phyloP scores from a whole-genome alignment of 805 yeast species.

The Candida fluviatilis region DNA sequence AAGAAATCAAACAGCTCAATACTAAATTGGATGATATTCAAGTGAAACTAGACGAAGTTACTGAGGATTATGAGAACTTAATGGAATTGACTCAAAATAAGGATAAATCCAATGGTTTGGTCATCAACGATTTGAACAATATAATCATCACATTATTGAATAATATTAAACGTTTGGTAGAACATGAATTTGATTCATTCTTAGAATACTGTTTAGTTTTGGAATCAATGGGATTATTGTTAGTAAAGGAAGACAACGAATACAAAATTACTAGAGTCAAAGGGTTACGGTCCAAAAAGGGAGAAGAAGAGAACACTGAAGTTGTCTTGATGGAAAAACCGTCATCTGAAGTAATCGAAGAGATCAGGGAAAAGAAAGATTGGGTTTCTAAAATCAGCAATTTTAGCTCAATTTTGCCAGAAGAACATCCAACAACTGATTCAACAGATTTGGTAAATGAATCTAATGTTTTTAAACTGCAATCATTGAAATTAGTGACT shows the following conservation, averaged over 20 bases:
- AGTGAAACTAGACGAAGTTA: constrained; percentile 43
- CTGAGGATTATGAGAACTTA: constrained; percentile 38
- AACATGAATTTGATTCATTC: constrained; percentile 26
- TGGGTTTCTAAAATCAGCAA: constrained; percentile 42
- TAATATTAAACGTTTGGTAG: constrained; percentile 13
- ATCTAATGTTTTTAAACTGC: constrained; percentile 8
- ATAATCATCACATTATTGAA: constrained; percentile 14
- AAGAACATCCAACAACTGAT: constrained; percentile 6
- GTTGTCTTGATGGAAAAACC: constrained; percentile 25
- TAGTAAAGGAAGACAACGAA: constrained; percentile 39
- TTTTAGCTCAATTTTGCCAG: constrained; percentile 5
- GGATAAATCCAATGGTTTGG: constrained; percentile 19
- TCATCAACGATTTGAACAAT: constrained; percentile 23
- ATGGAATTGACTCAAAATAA: constrained; percentile 35
- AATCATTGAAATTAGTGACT: constrained; percentile 13
- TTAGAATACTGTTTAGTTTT: constrained; percentile 51
- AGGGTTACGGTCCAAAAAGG: constrained; percentile 56
- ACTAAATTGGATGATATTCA: constrained; percentile 43
- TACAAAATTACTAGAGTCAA: constrained; percentile 69
- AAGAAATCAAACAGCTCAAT: constrained; percentile 45
- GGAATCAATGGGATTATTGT: constrained; percentile 74
- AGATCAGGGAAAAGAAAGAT: constrained; percentile 32
- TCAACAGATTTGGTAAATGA: constrained; percentile 8
- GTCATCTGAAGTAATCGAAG: constrained; percentile 37
- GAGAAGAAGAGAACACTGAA: constrained; percentile 26